Evolutionary conservation across 352 stramenopile genomes (phyloP).

Genomic region (Phytophthora brassicae): DNA sequence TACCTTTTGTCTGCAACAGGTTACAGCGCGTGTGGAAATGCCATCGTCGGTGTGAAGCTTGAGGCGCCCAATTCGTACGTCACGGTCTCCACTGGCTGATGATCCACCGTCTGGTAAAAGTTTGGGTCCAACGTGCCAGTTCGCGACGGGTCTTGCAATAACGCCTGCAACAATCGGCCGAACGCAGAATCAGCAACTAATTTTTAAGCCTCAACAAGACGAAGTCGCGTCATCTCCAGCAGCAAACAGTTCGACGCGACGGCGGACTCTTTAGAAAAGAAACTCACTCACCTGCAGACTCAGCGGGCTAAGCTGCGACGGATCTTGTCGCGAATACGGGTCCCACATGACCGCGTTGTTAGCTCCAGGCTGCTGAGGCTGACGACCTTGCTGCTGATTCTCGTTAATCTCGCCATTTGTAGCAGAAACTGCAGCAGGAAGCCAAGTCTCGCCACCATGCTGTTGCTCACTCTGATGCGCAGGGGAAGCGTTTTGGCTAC

Average conservation of each 20-base stretch:
- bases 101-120: slow-evolving; percentile 36
- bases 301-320: slow-evolving; percentile 44
- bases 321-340: slow-evolving; percentile 40
- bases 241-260: slow-evolving; percentile 15
- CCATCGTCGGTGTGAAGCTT: slow-evolving; percentile 27
- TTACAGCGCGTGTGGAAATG: slow-evolving; percentile 33
- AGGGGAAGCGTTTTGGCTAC: slow-evolving; percentile 29
- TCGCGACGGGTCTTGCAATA: slow-evolving; percentile 41
- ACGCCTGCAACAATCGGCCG: slow-evolving; percentile 32
- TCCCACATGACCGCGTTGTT: slow-evolving; percentile 39
- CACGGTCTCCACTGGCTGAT: slow-evolving; percentile 17
- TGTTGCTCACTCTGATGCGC: slow-evolving; percentile 37
- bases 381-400: slow-evolving; percentile 29
- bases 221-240: slow-evolving; percentile 14
- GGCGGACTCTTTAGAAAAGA: slow-evolving; percentile 36
- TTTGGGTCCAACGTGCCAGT: slow-evolving; percentile 26
- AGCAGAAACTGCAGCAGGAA: slow-evolving; percentile 16
- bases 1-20: neutral
- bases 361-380: slow-evolving; percentile 29
- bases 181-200: slow-evolving; percentile 34
- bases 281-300: slow-evolving; percentile 59
- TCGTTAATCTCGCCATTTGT: slow-evolving; percentile 28
- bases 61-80: slow-evolving; percentile 28
- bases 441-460: slow-evolving; percentile 23
- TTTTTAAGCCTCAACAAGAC: slow-evolving; percentile 25